A percentile compares a stretch with the other conserved stretches of the same genome.
Conservation (phyloP, 495 filamentous ascomycete genomes). For the Aspergillus sparsus region DNA sequence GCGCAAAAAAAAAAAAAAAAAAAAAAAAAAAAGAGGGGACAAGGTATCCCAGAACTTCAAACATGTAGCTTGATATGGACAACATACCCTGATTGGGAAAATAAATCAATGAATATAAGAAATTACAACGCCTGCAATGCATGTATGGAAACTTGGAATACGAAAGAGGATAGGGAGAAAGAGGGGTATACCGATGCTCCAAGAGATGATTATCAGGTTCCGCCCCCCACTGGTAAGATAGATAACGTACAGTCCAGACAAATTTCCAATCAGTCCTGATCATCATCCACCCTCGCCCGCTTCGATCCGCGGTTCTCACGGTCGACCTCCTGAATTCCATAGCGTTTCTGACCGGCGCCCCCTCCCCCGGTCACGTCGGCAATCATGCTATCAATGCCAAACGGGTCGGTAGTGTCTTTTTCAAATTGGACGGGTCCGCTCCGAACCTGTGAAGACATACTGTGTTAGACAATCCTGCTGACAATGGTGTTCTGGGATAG, state of each 20-base stretch:
- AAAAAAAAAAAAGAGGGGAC: no score
- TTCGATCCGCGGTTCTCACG: conserved; percentile 62
- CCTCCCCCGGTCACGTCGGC: conserved; percentile 67
- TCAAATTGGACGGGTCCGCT: conserved; percentile 98
- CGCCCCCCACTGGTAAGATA: neutral
- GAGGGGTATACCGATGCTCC: neutral
- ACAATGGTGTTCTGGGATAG: neutral
- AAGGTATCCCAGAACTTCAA: no score
- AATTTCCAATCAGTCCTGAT: conserved; percentile 50
- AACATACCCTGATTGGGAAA: neutral
- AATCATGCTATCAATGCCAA: conserved; percentile 92
- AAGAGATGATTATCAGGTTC: neutral
- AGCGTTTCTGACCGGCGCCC: conserved; percentile 68
- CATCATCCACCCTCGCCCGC: conserved; percentile 77
- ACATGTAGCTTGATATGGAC: no score
- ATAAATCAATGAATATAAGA: neutral
- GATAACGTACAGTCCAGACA: neutral
- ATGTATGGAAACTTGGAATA: conserved; percentile 10
- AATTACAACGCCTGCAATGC: conserved; percentile 18
- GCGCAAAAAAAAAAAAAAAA: no score
- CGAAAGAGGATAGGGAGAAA: neutral
- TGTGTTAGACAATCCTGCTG: conserved; percentile 12
- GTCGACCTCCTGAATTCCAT: conserved; percentile 78
- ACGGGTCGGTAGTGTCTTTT: conserved; percentile 85
- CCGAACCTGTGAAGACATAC: conserved; percentile 52